Evolutionary conservation across 805 yeast genomes (phyloP).

Genomic region (Deakozyma indianensis): DNA sequence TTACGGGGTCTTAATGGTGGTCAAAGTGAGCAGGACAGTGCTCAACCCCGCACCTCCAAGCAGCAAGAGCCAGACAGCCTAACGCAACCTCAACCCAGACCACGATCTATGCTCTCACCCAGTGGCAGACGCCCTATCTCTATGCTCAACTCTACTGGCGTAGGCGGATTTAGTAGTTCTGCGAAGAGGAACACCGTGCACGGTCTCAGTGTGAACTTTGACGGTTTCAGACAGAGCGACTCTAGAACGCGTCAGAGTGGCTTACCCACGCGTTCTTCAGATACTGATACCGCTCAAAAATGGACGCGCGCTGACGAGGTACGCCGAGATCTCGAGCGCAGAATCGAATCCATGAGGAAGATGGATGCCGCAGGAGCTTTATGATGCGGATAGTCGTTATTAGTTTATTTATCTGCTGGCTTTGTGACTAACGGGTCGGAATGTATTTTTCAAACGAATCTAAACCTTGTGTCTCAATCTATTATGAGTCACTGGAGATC

Average conservation of each 20-base stretch:
- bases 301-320: not conserved
- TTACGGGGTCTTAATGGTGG: too few species aligned
- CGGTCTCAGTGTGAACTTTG: not conserved
- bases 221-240: not conserved
- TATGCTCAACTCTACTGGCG: not conserved
- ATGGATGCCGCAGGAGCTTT: too few species aligned
- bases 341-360: not conserved
- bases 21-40: too few species aligned
- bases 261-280: not conserved
- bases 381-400: too few species aligned
- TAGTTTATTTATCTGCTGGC: too few species aligned
- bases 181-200: not conserved
- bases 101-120: not conserved
- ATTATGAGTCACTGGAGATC: too few species aligned
- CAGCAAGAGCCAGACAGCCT: not conserved
- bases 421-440: too few species aligned
- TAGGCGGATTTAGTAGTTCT: not conserved
- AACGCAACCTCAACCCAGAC: not conserved
- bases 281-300: not conserved
- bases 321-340: not conserved
- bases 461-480: too few species aligned
- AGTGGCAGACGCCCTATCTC: not conserved
- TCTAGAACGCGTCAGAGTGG: not conserved
- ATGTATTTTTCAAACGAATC: too few species aligned
- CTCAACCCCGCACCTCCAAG: not conserved